These are phyloP conservation scores for Blastomyces gilchristii DNA, from an alignment of 2,329 filamentous ascomycete genomes.

Conservation along the genomic window DNA sequence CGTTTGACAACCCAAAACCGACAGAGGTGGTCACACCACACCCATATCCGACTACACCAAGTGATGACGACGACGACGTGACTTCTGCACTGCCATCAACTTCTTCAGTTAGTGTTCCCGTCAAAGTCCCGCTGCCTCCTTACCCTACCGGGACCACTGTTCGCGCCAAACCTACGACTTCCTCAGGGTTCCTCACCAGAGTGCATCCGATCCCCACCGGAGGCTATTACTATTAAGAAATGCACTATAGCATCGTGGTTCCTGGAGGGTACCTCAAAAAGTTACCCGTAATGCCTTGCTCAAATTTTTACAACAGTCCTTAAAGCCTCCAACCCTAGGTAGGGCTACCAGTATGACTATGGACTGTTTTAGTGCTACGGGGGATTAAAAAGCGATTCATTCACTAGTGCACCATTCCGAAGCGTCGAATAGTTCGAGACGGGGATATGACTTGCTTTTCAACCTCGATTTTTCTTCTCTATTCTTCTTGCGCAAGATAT, in stretches of 20 bases:
- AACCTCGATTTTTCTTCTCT: background rate
- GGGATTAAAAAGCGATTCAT: background rate
- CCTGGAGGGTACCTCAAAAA: background rate
- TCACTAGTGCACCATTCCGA: background rate
- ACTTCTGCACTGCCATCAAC: background rate
- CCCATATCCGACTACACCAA: background rate
- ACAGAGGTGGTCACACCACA: background rate
- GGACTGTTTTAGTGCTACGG: background rate
- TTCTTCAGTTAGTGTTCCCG: background rate
- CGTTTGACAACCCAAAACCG: background rate
- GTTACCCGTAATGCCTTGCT: background rate
- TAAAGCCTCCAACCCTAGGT: background rate
- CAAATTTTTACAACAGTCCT: background rate
- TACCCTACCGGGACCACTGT: background rate
- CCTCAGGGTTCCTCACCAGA: slow-evolving; percentile 2
- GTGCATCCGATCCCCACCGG: background rate
- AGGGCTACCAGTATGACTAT: background rate
- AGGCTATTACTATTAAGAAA: background rate
- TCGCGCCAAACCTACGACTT: background rate
- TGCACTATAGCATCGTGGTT: background rate
- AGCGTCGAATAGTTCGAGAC: background rate
- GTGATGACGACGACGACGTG: background rate
- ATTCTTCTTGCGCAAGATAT: background rate
- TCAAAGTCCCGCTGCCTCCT: background rate
- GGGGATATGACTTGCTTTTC: background rate